These are phyloP conservation scores for Calocybe gangraenosa DNA, from an alignment of 768 basidiomycete genomes.

Conservation along the genomic window DNA sequence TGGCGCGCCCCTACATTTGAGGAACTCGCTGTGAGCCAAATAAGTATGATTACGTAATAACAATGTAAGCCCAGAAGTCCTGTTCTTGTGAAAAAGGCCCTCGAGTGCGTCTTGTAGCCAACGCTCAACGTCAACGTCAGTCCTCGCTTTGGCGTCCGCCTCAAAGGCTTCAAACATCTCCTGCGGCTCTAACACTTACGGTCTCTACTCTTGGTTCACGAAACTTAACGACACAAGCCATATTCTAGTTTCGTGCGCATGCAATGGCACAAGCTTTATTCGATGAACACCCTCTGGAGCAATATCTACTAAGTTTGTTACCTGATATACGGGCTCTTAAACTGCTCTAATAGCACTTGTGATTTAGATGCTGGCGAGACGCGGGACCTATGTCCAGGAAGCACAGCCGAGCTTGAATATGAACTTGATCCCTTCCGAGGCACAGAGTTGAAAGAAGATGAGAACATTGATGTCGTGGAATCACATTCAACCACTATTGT, in stretches of 20 bases:
- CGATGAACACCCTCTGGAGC: constrained; percentile 72
- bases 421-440: constrained; percentile 32
- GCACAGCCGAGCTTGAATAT: constrained; percentile 32
- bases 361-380: constrained; percentile 61
- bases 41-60: constrained; percentile 2
- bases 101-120: too few relatives aligned
- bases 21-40: background rate
- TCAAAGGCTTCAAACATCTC: background rate
- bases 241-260: constrained; percentile 7
- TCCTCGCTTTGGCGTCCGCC: too few relatives aligned
- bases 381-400: constrained; percentile 56
- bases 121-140: too few relatives aligned
- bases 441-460: constrained; percentile 23
- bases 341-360: too few relatives aligned
- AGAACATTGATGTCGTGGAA: constrained; percentile 21
- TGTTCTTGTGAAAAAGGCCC: too few relatives aligned
- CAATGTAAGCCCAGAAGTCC: background rate
- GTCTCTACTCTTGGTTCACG: constrained; percentile 8
- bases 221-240: constrained; percentile 15
- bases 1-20: too few relatives aligned
- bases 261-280: constrained; percentile 75
- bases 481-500: constrained; percentile 35
- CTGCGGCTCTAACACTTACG: background rate
- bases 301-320: constrained; percentile 61
- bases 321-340: too few relatives aligned